phyloP scores from a whole-genome alignment of 2,329 filamentous ascomycete genomes.

The Metarhizium robertsii region DNA sequence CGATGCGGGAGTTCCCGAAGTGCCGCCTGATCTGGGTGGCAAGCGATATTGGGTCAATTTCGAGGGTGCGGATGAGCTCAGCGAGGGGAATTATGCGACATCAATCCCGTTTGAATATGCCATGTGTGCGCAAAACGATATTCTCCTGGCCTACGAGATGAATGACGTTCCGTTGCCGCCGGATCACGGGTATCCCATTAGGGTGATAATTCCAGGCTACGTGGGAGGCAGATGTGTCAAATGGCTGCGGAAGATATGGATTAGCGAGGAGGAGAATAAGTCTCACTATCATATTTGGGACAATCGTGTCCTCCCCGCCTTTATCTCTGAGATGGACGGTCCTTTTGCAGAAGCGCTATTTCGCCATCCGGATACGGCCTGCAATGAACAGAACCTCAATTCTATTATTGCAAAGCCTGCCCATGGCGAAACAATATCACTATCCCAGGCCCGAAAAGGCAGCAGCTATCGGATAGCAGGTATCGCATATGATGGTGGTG shows the following conservation, averaged over 20 bases:
- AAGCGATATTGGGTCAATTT: slow-evolving; percentile 34
- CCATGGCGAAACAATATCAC: too few species aligned
- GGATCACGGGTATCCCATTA: slow-evolving; percentile 36
- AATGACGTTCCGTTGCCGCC: slow-evolving; percentile 29
- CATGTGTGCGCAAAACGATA: neutral
- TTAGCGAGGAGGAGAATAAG: slow-evolving; percentile 32
- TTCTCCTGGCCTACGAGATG: slow-evolving; percentile 25
- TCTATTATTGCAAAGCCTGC: too few species aligned
- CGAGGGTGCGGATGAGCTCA: slow-evolving; percentile 36
- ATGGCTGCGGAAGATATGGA: slow-evolving; percentile 33
- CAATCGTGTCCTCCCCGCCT: slow-evolving; percentile 40
- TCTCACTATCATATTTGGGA: slow-evolving; percentile 33
- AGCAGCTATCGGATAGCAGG: too few species aligned
- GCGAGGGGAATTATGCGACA: slow-evolving; percentile 37
- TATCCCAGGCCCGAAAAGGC: too few species aligned
- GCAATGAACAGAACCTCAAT: too few species aligned
- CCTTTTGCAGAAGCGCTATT: slow-evolving; percentile 37
- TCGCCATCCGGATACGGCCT: slow-evolving; percentile 34
- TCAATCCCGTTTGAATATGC: slow-evolving; percentile 37
- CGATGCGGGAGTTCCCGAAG: slow-evolving; percentile 25
- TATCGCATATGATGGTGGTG: too few species aligned
- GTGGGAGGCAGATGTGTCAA: slow-evolving; percentile 36
- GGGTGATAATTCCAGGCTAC: slow-evolving; percentile 31
- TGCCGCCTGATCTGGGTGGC: neutral
- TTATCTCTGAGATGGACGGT: slow-evolving; percentile 38